These are phyloP conservation scores for Alternaria arbusti DNA, from an alignment of 2,329 filamentous ascomycete genomes.

Conservation along the genomic window DNA sequence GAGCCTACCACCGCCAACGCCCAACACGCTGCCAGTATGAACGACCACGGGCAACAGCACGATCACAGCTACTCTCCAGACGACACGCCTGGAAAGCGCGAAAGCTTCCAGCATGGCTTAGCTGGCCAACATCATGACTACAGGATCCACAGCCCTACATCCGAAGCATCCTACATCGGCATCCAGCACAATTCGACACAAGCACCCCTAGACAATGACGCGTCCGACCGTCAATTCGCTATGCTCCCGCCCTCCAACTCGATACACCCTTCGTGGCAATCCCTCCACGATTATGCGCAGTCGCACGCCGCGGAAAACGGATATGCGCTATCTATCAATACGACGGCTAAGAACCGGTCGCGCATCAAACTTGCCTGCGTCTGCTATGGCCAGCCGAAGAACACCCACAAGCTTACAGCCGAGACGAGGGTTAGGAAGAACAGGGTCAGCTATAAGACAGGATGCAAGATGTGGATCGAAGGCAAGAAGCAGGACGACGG, in stretches of 20 bases:
- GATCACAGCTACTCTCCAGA: slow-evolving; percentile 6
- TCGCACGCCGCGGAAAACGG: slow-evolving; percentile 42
- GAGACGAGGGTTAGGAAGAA: slow-evolving; percentile 45
- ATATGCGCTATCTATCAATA: slow-evolving; percentile 46
- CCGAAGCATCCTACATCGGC: background rate
- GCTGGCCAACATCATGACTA: slow-evolving; percentile 4
- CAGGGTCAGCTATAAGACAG: slow-evolving; percentile 43
- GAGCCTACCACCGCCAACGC: slow-evolving; percentile 8
- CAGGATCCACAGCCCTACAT: background rate
- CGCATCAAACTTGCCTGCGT: slow-evolving; percentile 47
- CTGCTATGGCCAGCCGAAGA: slow-evolving; percentile 45
- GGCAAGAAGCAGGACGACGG: slow-evolving; percentile 41
- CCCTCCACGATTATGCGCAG: slow-evolving; percentile 42
- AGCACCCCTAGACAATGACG: slow-evolving; percentile 16
- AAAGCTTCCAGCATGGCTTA: background rate
- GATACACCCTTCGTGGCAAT: slow-evolving; percentile 37
- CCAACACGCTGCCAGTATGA: slow-evolving; percentile 13
- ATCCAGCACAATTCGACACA: slow-evolving; percentile 9
- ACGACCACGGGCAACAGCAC: slow-evolving; percentile 10
- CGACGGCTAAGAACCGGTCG: slow-evolving; percentile 44
- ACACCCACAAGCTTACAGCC: slow-evolving; percentile 45
- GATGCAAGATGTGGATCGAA: slow-evolving; percentile 47
- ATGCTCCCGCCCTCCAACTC: slow-evolving; percentile 39
- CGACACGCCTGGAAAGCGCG: slow-evolving; percentile 4
- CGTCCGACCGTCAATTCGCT: slow-evolving; percentile 30